Evolutionary conservation across 768 basidiomycete genomes (phyloP), one percentile per base, ranked within the genome.

Genomic region (Collybiopsis luxurians): DNA sequence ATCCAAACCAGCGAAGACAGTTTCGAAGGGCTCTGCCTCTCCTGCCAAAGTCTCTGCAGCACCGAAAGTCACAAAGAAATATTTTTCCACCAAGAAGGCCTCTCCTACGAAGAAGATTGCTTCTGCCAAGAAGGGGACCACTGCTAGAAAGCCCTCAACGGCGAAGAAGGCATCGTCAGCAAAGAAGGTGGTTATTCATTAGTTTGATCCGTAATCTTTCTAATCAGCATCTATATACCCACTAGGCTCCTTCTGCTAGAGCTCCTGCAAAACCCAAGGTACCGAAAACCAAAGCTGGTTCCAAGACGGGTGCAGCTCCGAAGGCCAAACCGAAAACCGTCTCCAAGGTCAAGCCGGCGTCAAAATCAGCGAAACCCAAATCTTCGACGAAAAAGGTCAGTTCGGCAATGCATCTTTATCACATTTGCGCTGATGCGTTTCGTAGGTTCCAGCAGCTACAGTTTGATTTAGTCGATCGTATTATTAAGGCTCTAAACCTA

Each of bases 211-310:
- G n/a, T 70, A 7, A 65, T 69, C 57, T 51, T 15, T 55, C 51
- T 57, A 55, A 50, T 15, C 43, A 1, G 53, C 50, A 26, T 40
- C 56, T 58, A 6, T 31, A 53, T 57, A 73, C 68, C 57, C n/a
- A n/a, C n/a, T n/a, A 55, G 63, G n/a, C 46, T 7, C 55, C 66
- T 4, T 27, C 63, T 50, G 50, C 63, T n/a, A 77, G 76, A 58
- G 62, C 72, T 13, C 62, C 59, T 6, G 60, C 67, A 26, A 74
- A 72, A 59, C n/a, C 69, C n/a, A 64, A 64, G 34, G 50, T 61
- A 15, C 48, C 62, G 42, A 57, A 72, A 52, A 59, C 71, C 34
- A 80, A 76, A 45, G 71, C 79, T n/a, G n/a, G n/a, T n/a, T n/a
- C n/a, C n/a, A 15, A 66, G 72, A 10, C 15, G 9, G 23, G 21